A percentile compares a stretch with the other conserved stretches of the same genome.
These are phyloP conservation scores for Candida tibetensis DNA, from an alignment of 805 yeast genomes.

Conservation along the genomic window DNA sequence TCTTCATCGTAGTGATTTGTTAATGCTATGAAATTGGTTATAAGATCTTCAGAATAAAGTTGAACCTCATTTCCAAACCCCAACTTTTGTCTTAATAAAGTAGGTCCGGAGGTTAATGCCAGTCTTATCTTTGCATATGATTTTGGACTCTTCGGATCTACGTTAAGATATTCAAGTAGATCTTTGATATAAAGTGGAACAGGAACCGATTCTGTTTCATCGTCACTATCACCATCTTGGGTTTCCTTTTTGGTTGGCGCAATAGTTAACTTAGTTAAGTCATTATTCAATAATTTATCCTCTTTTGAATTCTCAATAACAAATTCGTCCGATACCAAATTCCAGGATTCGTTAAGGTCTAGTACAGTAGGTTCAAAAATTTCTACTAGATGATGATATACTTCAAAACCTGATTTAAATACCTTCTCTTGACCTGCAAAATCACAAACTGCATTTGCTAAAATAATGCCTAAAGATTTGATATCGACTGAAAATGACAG, in stretches of 20 bases:
- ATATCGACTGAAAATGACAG: constrained; percentile 44
- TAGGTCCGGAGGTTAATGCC: constrained; percentile 53
- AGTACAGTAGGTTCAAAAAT: no score
- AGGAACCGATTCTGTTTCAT: constrained; percentile 42
- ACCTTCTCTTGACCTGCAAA: constrained; percentile 27
- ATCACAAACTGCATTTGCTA: constrained; percentile 52
- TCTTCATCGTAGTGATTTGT: constrained; percentile 54
- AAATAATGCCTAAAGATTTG: constrained; percentile 52
- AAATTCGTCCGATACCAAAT: neutral
- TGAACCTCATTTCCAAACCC: constrained; percentile 58
- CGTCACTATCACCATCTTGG: constrained; percentile 53
- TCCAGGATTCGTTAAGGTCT: no score
- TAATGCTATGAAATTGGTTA: constrained; percentile 50
- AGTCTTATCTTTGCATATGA: constrained; percentile 48
- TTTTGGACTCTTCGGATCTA: constrained; percentile 42
- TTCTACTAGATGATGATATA: no score
- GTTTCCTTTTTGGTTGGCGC: neutral
- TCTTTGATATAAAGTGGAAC: constrained; percentile 74
- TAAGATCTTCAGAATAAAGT: constrained; percentile 54
- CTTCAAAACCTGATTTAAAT: constrained; percentile 33
- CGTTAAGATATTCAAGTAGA: constrained; percentile 53
- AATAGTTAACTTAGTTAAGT: neutral
- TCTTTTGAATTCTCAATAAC: neutral
- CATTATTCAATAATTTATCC: no score
- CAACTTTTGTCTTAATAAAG: constrained; percentile 64